phyloP scores from a whole-genome alignment of 805 yeast species.

The Saccharomycopsis sp. region DNA sequence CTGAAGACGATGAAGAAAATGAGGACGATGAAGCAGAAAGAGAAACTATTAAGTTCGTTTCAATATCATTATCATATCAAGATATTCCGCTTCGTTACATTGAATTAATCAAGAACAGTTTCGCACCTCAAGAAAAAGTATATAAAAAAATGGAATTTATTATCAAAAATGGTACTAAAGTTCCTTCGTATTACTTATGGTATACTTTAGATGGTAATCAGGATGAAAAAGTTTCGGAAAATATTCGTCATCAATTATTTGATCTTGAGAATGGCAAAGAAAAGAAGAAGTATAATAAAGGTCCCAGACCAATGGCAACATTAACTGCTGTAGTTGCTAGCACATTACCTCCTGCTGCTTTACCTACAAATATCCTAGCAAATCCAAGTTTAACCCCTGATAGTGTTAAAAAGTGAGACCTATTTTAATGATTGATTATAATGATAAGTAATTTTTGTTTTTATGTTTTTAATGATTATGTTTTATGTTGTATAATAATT shows the following conservation, averaged over 20 bases:
- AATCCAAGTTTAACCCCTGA: too few species aligned
- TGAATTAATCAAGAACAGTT: constrained; percentile 57
- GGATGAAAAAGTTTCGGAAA: constrained; percentile 59
- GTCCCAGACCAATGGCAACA: too few species aligned
- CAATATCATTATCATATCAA: constrained; percentile 54
- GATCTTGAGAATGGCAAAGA: constrained; percentile 36
- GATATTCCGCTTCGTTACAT: constrained; percentile 58
- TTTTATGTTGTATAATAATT: too few species aligned
- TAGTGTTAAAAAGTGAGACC: too few species aligned
- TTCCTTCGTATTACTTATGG: constrained; percentile 64
- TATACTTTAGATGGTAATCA: constrained; percentile 69
- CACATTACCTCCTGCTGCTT: too few species aligned
- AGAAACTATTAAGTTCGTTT: constrained; percentile 29
- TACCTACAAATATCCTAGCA: too few species aligned
- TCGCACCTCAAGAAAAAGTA: constrained; percentile 45
- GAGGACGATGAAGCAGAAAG: constrained; percentile 11
- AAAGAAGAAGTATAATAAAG: too few species aligned
- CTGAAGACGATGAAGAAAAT: constrained; percentile 15
- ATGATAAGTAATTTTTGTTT: too few species aligned
- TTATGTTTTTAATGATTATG: too few species aligned
- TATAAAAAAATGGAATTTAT: constrained; percentile 50
- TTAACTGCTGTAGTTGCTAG: too few species aligned
- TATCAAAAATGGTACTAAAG: constrained; percentile 47
- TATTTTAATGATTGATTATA: too few species aligned
- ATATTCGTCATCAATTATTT: constrained; percentile 44